A percentile compares a stretch with the other conserved stretches of the same genome.
These are phyloP conservation scores for Pleurotus djamor DNA, from an alignment of 768 basidiomycete species.

Conservation along the genomic window DNA sequence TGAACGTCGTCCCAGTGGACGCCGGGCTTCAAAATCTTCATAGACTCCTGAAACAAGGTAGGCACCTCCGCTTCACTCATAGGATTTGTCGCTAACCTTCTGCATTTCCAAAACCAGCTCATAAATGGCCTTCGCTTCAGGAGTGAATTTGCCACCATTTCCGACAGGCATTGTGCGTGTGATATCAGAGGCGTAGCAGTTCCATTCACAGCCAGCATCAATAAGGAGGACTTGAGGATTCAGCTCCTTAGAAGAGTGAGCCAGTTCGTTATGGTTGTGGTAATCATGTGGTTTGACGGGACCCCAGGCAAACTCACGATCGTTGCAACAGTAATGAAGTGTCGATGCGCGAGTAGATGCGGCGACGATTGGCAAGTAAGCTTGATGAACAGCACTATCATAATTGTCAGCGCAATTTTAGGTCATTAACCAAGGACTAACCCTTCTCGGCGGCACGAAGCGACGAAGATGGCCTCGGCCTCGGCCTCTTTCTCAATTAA, in stretches of 20 bases:
- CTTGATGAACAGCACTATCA: conserved; percentile 75
- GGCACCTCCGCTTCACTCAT: too few relatives aligned
- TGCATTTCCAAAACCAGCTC: conserved; percentile 91
- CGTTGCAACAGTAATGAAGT: conserved; percentile 94
- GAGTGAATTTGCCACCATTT: conserved; percentile 86
- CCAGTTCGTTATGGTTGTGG: conserved; percentile 40
- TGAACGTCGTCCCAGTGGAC: conserved; percentile 91
- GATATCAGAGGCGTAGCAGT: conserved; percentile 47
- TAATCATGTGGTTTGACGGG: conserved; percentile 59
- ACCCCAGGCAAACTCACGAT: conserved; percentile 84
- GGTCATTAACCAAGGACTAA: conserved; percentile 29
- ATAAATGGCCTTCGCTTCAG: conserved; percentile 81
- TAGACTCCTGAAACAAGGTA: conserved; percentile 49
- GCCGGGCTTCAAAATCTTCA: conserved; percentile 70
- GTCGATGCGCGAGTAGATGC: conserved; percentile 85
- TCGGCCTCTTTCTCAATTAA: conserved; percentile 90
- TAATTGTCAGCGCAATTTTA: neutral
- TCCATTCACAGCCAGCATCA: conserved; percentile 94
- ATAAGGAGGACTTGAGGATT: conserved; percentile 80
- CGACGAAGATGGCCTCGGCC: conserved; percentile 92
- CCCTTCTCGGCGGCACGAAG: conserved; percentile 88
- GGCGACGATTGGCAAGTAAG: conserved; percentile 92
- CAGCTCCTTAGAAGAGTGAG: conserved; percentile 36
- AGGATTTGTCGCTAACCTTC: conserved; percentile 36
- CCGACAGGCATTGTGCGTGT: conserved; percentile 91